Conservation (phyloP, 2,329 filamentous ascomycete species). For the Leptosphaerulina australis region DNA sequence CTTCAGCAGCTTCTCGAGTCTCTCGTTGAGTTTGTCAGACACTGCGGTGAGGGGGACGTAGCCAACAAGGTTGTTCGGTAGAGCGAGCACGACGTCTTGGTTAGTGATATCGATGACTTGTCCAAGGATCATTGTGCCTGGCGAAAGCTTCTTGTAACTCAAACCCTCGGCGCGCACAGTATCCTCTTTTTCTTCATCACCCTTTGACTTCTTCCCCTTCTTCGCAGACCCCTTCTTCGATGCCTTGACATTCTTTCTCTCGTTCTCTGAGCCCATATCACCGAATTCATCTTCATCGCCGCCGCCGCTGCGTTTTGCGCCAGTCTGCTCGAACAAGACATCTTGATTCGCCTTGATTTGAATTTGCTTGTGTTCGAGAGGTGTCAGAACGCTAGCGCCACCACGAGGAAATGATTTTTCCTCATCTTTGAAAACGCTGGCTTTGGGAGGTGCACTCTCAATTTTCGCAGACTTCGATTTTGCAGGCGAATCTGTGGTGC, state of each 20-base stretch:
- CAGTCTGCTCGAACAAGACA: constrained; percentile 81
- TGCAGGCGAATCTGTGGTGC: constrained; percentile 32
- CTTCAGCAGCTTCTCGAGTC: constrained; percentile 70
- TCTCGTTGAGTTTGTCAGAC: constrained; percentile 77
- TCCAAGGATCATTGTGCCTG: constrained; percentile 86
- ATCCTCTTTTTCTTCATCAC: constrained; percentile 52
- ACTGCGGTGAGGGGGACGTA: constrained; percentile 92
- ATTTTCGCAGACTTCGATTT: constrained; percentile 39
- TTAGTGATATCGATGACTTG: constrained; percentile 82
- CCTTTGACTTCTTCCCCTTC: constrained; percentile 50
- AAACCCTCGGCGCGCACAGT: constrained; percentile 79
- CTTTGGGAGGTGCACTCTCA: constrained; percentile 31
- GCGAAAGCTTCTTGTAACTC: constrained; percentile 86
- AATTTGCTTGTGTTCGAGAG: constrained; percentile 95
- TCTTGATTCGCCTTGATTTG: constrained; percentile 91
- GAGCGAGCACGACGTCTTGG: constrained; percentile 77
- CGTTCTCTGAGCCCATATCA: constrained; percentile 50
- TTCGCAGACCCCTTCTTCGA: constrained; percentile 59
- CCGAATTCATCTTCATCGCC: constrained; percentile 51
- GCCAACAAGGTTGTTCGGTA: constrained; percentile 92
- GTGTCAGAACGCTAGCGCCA: constrained; percentile 86
- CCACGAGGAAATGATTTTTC: constrained; percentile 92
- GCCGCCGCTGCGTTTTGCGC: constrained; percentile 62
- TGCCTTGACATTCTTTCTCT: constrained; percentile 52
- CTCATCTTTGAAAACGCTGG: constrained; percentile 69